These are phyloP conservation scores for Yamadazyma oceani DNA, from an alignment of 1,139 yeast species.

Conservation along the genomic window DNA sequence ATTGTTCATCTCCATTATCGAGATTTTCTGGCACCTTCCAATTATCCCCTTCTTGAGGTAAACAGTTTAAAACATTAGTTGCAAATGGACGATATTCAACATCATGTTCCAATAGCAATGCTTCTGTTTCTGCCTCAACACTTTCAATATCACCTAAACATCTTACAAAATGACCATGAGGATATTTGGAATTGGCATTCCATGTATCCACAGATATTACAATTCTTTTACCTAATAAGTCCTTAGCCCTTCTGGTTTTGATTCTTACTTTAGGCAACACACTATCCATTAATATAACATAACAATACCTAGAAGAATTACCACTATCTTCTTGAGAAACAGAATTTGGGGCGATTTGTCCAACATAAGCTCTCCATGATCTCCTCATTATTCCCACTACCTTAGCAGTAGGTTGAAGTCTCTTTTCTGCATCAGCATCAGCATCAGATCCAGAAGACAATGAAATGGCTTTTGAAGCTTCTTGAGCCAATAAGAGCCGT, in stretches of 20 bases:
- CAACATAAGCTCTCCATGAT: conserved; percentile 96
- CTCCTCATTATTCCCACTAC: conserved; percentile 87
- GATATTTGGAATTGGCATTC: conserved; percentile 81
- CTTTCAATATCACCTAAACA: conserved; percentile 88
- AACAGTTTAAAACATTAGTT: conserved; percentile 85
- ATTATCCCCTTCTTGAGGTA: conserved; percentile 88
- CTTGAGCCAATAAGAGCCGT: conserved; percentile 71
- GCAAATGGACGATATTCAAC: conserved; percentile 97
- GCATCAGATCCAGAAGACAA: conserved; percentile 29
- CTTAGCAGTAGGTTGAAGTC: conserved; percentile 84
- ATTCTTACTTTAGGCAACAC: conserved; percentile 86
- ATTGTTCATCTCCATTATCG: conserved; percentile 57
- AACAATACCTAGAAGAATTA: conserved; percentile 70
- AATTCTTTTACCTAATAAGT: conserved; percentile 80
- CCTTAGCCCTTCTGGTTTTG: conserved; percentile 81
- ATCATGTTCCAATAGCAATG: conserved; percentile 88
- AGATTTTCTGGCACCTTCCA: conserved; percentile 82
- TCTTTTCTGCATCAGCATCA: conserved; percentile 27
- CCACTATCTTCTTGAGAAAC: conserved; percentile 56
- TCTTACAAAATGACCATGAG: conserved; percentile 94
- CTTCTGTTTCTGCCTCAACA: conserved; percentile 95
- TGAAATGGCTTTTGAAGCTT: conserved; percentile 62
- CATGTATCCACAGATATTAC: conserved; percentile 92
- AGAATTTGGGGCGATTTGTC: conserved; percentile 84
- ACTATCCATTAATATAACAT: conserved; percentile 86